Evolutionary conservation across 495 filamentous ascomycete genomes (phyloP).

Genomic region (Rusavskia elegans): DNA sequence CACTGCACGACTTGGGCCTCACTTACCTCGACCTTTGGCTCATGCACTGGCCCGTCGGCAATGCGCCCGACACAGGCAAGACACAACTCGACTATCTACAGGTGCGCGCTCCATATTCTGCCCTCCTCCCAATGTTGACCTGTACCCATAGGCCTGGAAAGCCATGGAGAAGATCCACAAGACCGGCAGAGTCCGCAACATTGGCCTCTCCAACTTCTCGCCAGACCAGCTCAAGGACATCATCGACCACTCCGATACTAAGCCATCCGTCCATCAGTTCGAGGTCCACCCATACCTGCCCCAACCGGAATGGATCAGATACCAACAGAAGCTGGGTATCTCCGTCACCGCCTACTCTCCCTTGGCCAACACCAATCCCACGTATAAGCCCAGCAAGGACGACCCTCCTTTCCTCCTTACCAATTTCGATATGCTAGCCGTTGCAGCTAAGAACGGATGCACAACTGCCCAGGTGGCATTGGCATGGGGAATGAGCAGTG

Average conservation of each 20-base stretch:
- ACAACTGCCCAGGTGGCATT: conserved; percentile 34
- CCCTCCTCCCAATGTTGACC: background rate
- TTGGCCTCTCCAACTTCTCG: conserved; percentile 44
- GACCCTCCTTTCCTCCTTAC: conserved; percentile 12
- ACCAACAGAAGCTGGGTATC: conserved; percentile 33
- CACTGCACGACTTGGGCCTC: conserved; percentile 40
- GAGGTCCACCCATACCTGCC: conserved; percentile 49
- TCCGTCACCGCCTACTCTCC: conserved; percentile 44
- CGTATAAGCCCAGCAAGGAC: conserved; percentile 23
- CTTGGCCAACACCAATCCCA: conserved; percentile 33
- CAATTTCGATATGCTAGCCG: conserved; percentile 17
- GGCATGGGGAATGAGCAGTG: conserved; percentile 33
- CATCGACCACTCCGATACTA: conserved; percentile 19
- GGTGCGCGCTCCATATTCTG: conserved; percentile 3
- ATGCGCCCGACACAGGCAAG: background rate
- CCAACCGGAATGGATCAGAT: conserved; percentile 31
- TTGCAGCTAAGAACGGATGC: conserved; percentile 28
- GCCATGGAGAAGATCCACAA: conserved; percentile 39
- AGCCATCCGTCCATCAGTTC: conserved; percentile 41
- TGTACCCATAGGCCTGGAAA: conserved; percentile 18
- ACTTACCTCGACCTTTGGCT: conserved; percentile 59
- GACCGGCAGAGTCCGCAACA: conserved; percentile 38
- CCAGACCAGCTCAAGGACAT: conserved; percentile 28
- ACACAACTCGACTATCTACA: conserved; percentile 9
- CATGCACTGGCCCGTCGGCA: conserved; percentile 48